Base-by-base conservation (phyloP, 345 rosid species). In the Sonneratia caseolaris region DNA sequence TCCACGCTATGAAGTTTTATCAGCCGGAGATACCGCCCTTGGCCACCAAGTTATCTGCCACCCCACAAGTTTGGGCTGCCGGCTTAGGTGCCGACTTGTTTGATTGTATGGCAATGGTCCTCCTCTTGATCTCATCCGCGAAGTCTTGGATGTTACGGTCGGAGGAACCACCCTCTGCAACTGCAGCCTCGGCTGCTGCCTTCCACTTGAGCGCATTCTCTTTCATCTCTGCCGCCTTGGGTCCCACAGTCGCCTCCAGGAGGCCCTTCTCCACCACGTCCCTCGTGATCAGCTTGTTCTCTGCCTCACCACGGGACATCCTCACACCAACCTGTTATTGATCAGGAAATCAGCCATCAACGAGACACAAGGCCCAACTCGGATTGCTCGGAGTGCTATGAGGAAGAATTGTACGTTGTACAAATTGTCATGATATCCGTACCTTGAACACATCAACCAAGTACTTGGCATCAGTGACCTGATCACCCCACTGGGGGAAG, bases 401-500 rank as follows among this genome's bases (percentile, higher is more conserved):
- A 27, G 32, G 32, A 27, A 27, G 32, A 42, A 42, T 42, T 42
- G 45, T 42, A 42, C 45, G 32, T 27, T 27, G 32, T 27, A 42
- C 45, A 42, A 42, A 42, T 42, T 42, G 45, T 42, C 10, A 66
- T 14, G 43, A 35, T 21, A 67, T 14, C 19, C n/a, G 51, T 68
- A 68, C 70, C 80, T 84, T 84, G 61, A 84, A 87, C 66, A 83
- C 90, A 1, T 91, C 91, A 1, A 79, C 81, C 75, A 91, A 72
- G 76, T 84, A 93, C 72, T 82, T 81, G 1, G 98, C 91, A 47
- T 93, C 73, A 0, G 93, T 89, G 49, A 86, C 92, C 72, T 93
- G 98, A 78, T 93, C 98, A 0, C 94, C 92, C 97, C 94, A 91
- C 12, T 83, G 93, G 3, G 96, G 97, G 45, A 82, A 89, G 3